Conservation (phyloP, 2,329 filamentous ascomycete genomes). For the Epicoccum nigrum region DNA sequence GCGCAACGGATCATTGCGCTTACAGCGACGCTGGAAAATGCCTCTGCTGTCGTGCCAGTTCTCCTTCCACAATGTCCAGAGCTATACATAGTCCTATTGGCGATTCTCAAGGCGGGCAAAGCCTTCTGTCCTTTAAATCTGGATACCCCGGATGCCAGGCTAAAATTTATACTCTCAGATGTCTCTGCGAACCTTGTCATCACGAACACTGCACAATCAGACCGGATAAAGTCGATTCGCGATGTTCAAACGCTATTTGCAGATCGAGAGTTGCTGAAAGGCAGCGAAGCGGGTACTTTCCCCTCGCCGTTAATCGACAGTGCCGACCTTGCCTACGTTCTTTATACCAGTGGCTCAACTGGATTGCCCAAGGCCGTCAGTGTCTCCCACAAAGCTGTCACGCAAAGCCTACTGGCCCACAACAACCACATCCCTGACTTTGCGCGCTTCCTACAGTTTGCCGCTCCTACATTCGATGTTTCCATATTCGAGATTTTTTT, state of each 20-base stretch:
- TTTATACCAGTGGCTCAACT: constrained; percentile 93
- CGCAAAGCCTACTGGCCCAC: constrained; percentile 83
- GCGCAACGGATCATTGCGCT: constrained; percentile 49
- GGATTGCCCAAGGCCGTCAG: constrained; percentile 87
- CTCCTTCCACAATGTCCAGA: constrained; percentile 77
- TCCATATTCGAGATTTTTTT: constrained; percentile 97
- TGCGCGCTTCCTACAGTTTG: constrained; percentile 85
- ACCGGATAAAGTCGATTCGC: constrained; percentile 46
- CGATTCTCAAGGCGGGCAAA: constrained; percentile 78
- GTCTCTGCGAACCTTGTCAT: constrained; percentile 72
- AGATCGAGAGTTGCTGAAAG: constrained; percentile 45
- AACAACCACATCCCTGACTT: constrained; percentile 78
- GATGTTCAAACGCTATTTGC: constrained; percentile 50
- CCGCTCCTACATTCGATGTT: constrained; percentile 90
- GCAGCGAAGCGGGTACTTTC: constrained; percentile 24
- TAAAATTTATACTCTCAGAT: constrained; percentile 82
- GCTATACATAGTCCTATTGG: constrained; percentile 78
- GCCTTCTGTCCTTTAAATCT: constrained; percentile 85
- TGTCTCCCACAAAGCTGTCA: constrained; percentile 78
- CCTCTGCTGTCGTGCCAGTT: constrained; percentile 68
- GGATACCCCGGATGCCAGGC: constrained; percentile 76
- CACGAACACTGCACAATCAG: constrained; percentile 60
- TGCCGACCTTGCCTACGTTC: constrained; percentile 75
- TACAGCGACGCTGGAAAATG: constrained; percentile 37
- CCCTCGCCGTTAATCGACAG: constrained; percentile 23